phyloP scores from a whole-genome alignment of 2,329 filamentous ascomycete genomes.

The Colletotrichum scovillei region DNA sequence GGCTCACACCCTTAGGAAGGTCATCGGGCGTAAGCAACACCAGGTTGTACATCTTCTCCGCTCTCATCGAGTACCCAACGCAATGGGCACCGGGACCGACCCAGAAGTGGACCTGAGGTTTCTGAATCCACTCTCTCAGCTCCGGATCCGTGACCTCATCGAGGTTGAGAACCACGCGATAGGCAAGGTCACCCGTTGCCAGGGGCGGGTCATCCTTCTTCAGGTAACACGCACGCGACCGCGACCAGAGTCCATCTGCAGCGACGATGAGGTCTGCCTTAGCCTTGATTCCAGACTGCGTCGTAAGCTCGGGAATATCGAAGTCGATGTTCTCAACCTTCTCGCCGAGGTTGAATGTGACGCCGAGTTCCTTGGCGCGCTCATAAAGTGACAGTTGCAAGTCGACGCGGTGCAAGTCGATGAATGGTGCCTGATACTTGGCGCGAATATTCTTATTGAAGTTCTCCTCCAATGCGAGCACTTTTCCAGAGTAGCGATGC shows the following conservation, averaged over 20 bases:
- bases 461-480: constrained; percentile 60
- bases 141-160: constrained; percentile 63
- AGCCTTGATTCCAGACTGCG: constrained; percentile 49
- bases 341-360: constrained; percentile 59
- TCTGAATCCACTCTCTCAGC: constrained; percentile 63
- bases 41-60: constrained; percentile 71
- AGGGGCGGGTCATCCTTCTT: constrained; percentile 59
- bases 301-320: constrained; percentile 53
- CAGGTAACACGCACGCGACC: constrained; percentile 61
- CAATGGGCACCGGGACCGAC: constrained; percentile 71
- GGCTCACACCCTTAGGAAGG: constrained; percentile 63
- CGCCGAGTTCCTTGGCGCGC: constrained; percentile 64
- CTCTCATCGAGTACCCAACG: constrained; percentile 71
- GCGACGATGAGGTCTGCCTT: constrained; percentile 69
- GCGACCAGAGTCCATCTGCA: constrained; percentile 74
- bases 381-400: constrained; percentile 65
- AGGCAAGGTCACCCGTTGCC: constrained; percentile 74
- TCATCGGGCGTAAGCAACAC: constrained; percentile 75
- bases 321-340: constrained; percentile 61
- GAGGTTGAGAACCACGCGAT: constrained; percentile 67
- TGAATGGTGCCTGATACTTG: constrained; percentile 68
- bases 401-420: constrained; percentile 72
- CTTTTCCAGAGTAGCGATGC: constrained; percentile 62
- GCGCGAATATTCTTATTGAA: constrained; percentile 64
- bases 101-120: constrained; percentile 70